phyloP scores from a whole-genome alignment of 345 rosid genomes.

The Populus deltoides region DNA sequence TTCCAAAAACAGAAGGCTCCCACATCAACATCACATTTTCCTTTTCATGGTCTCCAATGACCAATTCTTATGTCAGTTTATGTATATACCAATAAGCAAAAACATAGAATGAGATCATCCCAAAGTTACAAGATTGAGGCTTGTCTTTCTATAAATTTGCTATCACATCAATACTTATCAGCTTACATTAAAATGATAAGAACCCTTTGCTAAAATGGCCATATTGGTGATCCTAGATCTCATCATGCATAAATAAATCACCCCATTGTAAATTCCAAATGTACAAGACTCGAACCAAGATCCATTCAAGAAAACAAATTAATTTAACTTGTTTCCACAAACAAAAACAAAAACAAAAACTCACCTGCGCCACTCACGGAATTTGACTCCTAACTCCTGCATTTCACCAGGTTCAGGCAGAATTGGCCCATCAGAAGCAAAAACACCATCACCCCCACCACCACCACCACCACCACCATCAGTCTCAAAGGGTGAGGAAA shows the following conservation, averaged over 20 bases:
- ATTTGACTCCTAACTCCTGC: conserved; percentile 20
- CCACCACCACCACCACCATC: not conserved
- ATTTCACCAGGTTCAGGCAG: conserved; percentile 25
- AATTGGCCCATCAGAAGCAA: conserved; percentile 21
- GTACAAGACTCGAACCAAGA: not conserved
- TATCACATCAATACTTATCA: too few relatives aligned
- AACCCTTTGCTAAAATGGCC: not conserved
- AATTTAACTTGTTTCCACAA: not conserved
- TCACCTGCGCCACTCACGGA: conserved; percentile 34
- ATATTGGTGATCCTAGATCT: not conserved
- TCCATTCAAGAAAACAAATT: not conserved
- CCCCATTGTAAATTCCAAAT: not conserved
- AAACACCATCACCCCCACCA: not conserved
- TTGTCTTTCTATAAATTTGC: not conserved
- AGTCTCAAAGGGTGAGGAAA: conserved; percentile 10
- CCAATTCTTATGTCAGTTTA: not conserved
- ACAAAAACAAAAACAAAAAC: not conserved
- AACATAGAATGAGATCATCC: not conserved
- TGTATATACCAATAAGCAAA: too few relatives aligned
- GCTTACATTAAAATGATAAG: too few relatives aligned
- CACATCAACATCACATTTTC: too few relatives aligned
- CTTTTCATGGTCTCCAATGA: too few relatives aligned
- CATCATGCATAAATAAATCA: not conserved
- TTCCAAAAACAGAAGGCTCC: too few relatives aligned
- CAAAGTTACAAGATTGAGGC: too few relatives aligned